Evolutionary conservation across 176 grass and related monocot species (phyloP).

Genomic region (Oryza nivara): DNA sequence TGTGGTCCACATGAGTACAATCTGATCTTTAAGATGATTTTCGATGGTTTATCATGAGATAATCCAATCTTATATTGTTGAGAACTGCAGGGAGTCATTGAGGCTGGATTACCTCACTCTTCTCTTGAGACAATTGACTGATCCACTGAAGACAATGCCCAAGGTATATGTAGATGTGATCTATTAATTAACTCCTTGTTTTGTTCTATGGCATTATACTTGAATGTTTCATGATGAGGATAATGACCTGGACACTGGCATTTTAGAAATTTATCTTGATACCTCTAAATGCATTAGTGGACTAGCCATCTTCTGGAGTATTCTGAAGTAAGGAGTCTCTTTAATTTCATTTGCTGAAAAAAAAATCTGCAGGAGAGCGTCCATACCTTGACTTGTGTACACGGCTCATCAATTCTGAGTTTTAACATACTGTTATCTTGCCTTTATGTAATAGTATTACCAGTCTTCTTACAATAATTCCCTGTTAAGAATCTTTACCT

Average conservation of each 20-base stretch:
- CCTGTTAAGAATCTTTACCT: neutral
- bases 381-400: neutral
- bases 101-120: slow-evolving; percentile 84
- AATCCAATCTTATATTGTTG: slow-evolving; percentile 37
- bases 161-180: slow-evolving; percentile 62
- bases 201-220: slow-evolving; percentile 18
- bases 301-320: slow-evolving; percentile 11
- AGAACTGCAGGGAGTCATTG: slow-evolving; percentile 67
- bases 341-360: neutral
- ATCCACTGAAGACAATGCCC: slow-evolving; percentile 66
- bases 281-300: neutral
- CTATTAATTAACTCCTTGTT: slow-evolving; percentile 25
- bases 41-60: slow-evolving; percentile 1
- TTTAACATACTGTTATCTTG: neutral
- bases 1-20: neutral
- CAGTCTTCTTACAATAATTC: slow-evolving; percentile 3
- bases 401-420: neutral
- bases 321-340: neutral
- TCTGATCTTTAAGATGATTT: slow-evolving; percentile 1
- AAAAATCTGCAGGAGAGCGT: slow-evolving; percentile 24
- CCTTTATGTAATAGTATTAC: slow-evolving; percentile 26
- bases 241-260: neutral
- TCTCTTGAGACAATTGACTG: slow-evolving; percentile 75
- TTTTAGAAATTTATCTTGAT: neutral
- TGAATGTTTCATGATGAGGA: neutral